Conservation (phyloP, 139 green algal genomes). For the Yamagishiella unicocca region DNA sequence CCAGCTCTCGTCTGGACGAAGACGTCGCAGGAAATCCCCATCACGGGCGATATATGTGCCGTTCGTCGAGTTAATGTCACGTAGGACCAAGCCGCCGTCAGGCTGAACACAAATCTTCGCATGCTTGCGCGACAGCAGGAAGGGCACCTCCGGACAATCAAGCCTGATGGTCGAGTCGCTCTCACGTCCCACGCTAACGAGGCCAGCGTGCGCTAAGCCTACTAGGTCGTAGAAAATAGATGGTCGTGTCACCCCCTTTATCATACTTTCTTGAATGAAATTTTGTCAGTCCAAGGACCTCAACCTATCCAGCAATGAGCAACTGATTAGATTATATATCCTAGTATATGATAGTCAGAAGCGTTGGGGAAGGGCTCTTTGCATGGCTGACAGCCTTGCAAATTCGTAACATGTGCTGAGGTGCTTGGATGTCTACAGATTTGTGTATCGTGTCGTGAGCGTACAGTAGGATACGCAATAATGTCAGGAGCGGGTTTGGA, state of each 20-base stretch:
- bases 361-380: too few species aligned
- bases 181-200: constrained; percentile 52
- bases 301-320: too few species aligned
- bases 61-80: constrained; percentile 59
- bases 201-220: constrained; percentile 35
- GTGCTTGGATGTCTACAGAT: too few species aligned
- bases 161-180: constrained; percentile 44
- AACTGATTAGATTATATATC: too few species aligned
- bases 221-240: constrained; percentile 54
- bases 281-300: too few species aligned
- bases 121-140: constrained; percentile 58
- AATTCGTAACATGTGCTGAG: too few species aligned
- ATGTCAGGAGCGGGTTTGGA: too few species aligned
- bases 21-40: constrained; percentile 42
- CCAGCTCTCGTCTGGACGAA: constrained; percentile 34
- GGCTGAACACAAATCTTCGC: constrained; percentile 41
- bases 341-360: too few species aligned
- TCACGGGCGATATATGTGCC: constrained; percentile 54
- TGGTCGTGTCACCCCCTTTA: constrained; percentile 44
- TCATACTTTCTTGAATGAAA: constrained; percentile 18
- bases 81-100: constrained; percentile 46
- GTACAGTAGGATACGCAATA: too few species aligned
- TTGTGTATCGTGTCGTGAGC: too few species aligned
- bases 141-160: constrained; percentile 59
- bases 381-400: too few species aligned